These are phyloP conservation scores for Candida glucosophila DNA, from an alignment of 1,139 yeast genomes.

Conservation along the genomic window DNA sequence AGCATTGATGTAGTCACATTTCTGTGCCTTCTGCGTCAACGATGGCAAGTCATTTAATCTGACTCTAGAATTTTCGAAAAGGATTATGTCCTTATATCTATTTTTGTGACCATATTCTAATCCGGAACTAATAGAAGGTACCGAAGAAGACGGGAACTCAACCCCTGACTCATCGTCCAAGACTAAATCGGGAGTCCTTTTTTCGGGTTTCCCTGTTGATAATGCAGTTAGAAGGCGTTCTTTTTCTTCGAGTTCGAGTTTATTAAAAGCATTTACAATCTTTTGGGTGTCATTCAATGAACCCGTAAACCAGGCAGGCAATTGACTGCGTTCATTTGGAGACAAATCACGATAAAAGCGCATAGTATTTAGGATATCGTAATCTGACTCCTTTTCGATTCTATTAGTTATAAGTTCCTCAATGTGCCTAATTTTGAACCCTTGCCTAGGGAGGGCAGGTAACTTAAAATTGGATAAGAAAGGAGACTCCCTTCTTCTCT, in stretches of 20 bases:
- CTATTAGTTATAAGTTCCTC: constrained; percentile 21
- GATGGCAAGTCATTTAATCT: constrained; percentile 19
- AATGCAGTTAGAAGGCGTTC: constrained; percentile 23
- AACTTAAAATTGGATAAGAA: constrained; percentile 21
- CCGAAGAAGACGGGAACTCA: constrained; percentile 1
- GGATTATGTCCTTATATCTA: constrained; percentile 71
- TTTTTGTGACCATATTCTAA: constrained; percentile 71
- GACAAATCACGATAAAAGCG: constrained; percentile 3
- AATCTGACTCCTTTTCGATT: constrained; percentile 4
- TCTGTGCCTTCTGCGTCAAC: constrained; percentile 6
- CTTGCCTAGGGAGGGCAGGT: constrained; percentile 13
- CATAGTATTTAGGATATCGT: constrained; percentile 1
- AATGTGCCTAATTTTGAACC: constrained; percentile 34
- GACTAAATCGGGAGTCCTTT: constrained; percentile 4
- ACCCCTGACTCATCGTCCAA: constrained; percentile 6
- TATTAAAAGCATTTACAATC: constrained; percentile 17
- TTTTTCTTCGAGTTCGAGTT: constrained; percentile 24
- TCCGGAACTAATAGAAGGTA: constrained; percentile 38
- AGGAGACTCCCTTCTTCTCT: too few species aligned
- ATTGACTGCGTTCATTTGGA: constrained; percentile 6
- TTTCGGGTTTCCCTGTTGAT: constrained; percentile 7
- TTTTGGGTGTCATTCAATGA: constrained; percentile 10
- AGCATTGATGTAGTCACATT: constrained; percentile 50
- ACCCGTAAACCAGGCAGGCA: constrained; percentile 18
- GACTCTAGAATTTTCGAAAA: constrained; percentile 79